These are phyloP conservation scores for Alternaria brassicae DNA, from an alignment of 2,329 filamentous ascomycete genomes.

Conservation along the genomic window DNA sequence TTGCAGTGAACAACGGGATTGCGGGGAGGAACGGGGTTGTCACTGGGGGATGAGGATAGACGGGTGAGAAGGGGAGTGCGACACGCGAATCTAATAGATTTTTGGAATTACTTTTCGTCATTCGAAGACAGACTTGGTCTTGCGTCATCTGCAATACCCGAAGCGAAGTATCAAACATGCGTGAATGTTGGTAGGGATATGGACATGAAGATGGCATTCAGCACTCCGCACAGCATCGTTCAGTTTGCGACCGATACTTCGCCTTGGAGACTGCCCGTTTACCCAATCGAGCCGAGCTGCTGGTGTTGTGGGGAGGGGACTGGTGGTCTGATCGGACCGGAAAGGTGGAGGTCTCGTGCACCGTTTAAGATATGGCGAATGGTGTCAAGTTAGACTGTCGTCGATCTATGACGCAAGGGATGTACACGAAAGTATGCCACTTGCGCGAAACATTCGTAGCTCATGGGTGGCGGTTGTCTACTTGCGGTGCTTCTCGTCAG, in stretches of 20 bases:
- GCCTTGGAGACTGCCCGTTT: not conserved
- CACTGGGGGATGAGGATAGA: conserved; percentile 19
- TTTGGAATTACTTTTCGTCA: not conserved
- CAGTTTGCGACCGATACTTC: not conserved
- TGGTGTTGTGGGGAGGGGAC: not conserved
- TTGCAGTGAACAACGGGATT: conserved; percentile 48
- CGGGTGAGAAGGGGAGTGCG: not conserved
- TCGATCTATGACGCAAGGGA: not conserved
- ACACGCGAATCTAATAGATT: not conserved
- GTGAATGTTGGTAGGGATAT: not conserved
- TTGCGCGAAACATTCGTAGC: not conserved
- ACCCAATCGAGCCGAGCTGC: not conserved
- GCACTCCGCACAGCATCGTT: not conserved
- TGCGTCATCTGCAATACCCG: not conserved
- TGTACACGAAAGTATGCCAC: not conserved
- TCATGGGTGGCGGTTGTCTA: not conserved
- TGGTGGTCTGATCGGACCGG: not conserved
- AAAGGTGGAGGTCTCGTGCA: not conserved
- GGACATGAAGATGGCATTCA: not conserved
- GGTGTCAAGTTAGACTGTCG: not conserved
- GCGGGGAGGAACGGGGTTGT: conserved; percentile 41
- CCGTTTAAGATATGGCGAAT: not conserved
- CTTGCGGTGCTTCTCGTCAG: not conserved
- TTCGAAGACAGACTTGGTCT: not conserved
- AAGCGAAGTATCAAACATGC: not conserved